Evolutionary conservation across 2,329 filamentous ascomycete species (phyloP).

Genomic region (Thelonectria discophora): DNA sequence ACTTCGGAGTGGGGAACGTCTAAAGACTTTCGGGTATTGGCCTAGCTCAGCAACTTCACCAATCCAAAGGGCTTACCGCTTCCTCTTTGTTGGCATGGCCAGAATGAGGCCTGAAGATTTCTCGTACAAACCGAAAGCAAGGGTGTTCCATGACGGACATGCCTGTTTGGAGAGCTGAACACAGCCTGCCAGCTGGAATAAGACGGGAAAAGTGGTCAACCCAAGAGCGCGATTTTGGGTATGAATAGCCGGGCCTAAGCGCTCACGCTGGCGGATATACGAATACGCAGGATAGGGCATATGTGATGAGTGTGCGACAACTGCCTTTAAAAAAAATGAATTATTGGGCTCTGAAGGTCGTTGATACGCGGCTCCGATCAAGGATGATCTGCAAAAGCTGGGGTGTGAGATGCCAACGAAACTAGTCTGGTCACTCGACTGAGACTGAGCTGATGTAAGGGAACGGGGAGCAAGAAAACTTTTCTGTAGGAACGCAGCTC

Average conservation of each 20-base stretch:
- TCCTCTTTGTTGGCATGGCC: not conserved
- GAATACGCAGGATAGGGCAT: not conserved
- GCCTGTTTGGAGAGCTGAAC: not conserved
- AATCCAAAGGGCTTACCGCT: not conserved
- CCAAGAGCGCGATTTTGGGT: not conserved
- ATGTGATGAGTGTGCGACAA: not conserved
- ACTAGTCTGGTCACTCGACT: not conserved
- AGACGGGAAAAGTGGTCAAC: not conserved
- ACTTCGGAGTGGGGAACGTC: conserved; percentile 8
- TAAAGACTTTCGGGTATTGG: not conserved
- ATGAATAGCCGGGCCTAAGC: not conserved
- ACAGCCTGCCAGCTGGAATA: not conserved
- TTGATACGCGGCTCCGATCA: not conserved
- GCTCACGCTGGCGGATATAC: not conserved
- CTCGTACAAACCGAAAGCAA: not conserved
- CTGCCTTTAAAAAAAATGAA: not conserved
- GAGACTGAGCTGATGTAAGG: not conserved
- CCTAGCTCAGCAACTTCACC: not conserved
- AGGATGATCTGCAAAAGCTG: not conserved
- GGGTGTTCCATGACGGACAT: not conserved
- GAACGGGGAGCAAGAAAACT: not conserved
- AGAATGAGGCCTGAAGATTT: not conserved
- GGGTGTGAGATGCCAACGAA: not conserved
- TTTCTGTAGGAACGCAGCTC: no score
- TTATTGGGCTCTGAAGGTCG: not conserved